Base-by-base conservation (phyloP, 768 basidiomycete genomes). In the Phlebiopsis gigantea region DNA sequence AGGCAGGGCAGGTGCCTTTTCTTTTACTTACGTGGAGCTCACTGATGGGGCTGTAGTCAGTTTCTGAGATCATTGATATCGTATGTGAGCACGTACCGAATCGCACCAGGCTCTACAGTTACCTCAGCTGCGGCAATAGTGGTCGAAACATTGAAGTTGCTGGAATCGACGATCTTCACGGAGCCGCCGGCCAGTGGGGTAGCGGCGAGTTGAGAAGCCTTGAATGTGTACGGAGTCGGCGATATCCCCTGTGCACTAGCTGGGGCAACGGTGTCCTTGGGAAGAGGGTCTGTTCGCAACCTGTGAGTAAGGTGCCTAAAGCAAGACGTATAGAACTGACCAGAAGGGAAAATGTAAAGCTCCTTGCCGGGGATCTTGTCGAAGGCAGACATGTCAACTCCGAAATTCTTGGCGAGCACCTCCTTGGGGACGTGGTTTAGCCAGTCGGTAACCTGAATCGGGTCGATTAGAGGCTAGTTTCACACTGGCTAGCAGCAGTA, bases 111-210 rank as follows among this genome's bases (percentile, higher is more conserved):
- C 48, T 79, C 74, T 17, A 85, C 77, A 12, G 76, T 80, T 9
- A 85, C 77, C 65, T 83, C 81, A 17, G 80, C 83, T 2, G 75
- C 80, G 12, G 80, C 73, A 46, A 82, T 82, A 1, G 75, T 77
- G 55, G 66, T 77, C n/a, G 82, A 75, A 22, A 79, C 65, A 21
- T 73, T 69, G 70, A 85, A 85, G 14, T 71, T 77, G 7, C 75
- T 71, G 0, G 79, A 77, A 64, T 82, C 82, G 12, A 79, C 64
- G 21, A 72, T 63, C 62, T 74, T 74, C 45, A 71, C 68, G 1
- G 68, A 53, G 8, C 75, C 75, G 1, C 83, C 83, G 7, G 71
- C 58, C 8, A 77, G 66, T 48, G 72, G 63, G 3, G 77, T 81
- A 5, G 73, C 66, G 17, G 72, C 68, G 45, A 79, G 67, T 61